Conservation (phyloP, 495 filamentous ascomycete genomes). For the Aspergillus baeticus region DNA sequence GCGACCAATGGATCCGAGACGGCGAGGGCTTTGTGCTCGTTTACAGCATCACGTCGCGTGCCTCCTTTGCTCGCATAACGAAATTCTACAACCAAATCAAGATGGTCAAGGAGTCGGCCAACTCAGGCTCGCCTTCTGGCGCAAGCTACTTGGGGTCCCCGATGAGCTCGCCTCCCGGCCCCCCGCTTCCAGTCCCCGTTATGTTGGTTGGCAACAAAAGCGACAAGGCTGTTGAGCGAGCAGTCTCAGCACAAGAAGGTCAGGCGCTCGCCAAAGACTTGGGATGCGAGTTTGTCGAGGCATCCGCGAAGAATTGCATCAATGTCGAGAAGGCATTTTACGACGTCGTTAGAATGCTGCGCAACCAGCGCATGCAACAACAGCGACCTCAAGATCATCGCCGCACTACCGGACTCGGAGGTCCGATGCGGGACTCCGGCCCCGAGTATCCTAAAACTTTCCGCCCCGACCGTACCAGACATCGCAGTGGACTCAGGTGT, state of each 20-base stretch:
- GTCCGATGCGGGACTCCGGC: constrained; percentile 38
- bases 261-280: constrained; percentile 87
- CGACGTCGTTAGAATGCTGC: constrained; percentile 88
- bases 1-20: constrained; percentile 98
- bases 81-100: constrained; percentile 96
- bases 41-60: constrained; percentile 95
- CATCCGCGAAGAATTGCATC: constrained; percentile 98
- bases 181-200: constrained; percentile 74
- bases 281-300: constrained; percentile 96
- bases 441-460: constrained; percentile 44
- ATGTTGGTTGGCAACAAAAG: constrained; percentile 99
- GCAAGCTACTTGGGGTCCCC: constrained; percentile 63
- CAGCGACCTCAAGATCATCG: constrained; percentile 39
- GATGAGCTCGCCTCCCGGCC: constrained; percentile 59
- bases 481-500: constrained; percentile 41
- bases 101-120: constrained; percentile 91
- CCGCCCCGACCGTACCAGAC: constrained; percentile 41
- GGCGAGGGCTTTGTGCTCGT: constrained; percentile 97
- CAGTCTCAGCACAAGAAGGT: constrained; percentile 95
- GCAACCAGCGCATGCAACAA: constrained; percentile 70
- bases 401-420: constrained; percentile 36
- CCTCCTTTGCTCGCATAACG: constrained; percentile 91
- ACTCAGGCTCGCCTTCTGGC: constrained; percentile 63
- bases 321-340: constrained; percentile 99
- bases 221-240: constrained; percentile 91